Percentiles rank a stretch among this genome's conserved stretches.
phyloP scores from a whole-genome alignment of 2,329 filamentous ascomycete genomes.

The Cercospora sp. region DNA sequence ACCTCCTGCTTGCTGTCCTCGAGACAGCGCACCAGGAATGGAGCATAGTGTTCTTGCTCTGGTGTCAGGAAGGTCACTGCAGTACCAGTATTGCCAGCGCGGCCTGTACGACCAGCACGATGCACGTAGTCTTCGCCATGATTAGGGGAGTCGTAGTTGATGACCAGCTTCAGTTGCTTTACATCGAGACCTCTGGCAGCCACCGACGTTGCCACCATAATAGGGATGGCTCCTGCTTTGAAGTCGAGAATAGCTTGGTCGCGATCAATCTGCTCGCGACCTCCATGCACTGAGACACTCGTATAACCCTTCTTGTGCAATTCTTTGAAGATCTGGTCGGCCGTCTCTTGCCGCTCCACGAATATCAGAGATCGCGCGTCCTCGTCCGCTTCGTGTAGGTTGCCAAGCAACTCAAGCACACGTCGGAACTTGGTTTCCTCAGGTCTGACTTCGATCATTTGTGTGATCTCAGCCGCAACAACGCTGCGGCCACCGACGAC shows the following conservation, averaged over 20 bases:
- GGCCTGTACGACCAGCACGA: slow-evolving; percentile 86
- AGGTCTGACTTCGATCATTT: slow-evolving; percentile 83
- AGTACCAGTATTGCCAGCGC: slow-evolving; percentile 90
- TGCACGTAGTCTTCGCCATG: slow-evolving; percentile 97
- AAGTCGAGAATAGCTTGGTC: slow-evolving; percentile 92
- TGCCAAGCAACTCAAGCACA: slow-evolving; percentile 80
- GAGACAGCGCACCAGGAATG: slow-evolving; percentile 87
- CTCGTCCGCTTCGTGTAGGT: slow-evolving; percentile 82
- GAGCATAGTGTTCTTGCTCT: slow-evolving; percentile 86
- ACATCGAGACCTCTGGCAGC: slow-evolving; percentile 94
- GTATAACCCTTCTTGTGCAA: slow-evolving; percentile 82
- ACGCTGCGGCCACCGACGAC: slow-evolving; percentile 81
- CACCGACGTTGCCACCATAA: slow-evolving; percentile 92
- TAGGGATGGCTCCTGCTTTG: slow-evolving; percentile 84
- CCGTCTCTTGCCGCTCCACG: slow-evolving; percentile 41
- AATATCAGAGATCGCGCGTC: slow-evolving; percentile 80
- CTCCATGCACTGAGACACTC: slow-evolving; percentile 90
- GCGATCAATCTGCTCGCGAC: slow-evolving; percentile 89
- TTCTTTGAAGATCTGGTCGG: slow-evolving; percentile 60
- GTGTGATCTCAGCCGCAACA: slow-evolving; percentile 73
- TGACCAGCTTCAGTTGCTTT: slow-evolving; percentile 90
- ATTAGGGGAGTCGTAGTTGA: slow-evolving; percentile 93
- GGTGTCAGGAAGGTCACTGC: slow-evolving; percentile 92
- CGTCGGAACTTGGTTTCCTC: slow-evolving; percentile 82
- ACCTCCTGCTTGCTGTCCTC: slow-evolving; percentile 85